Evolutionary conservation across 768 basidiomycete genomes (phyloP), one percentile per base, ranked within the genome.

Genomic region (Termitomyces sp.): DNA sequence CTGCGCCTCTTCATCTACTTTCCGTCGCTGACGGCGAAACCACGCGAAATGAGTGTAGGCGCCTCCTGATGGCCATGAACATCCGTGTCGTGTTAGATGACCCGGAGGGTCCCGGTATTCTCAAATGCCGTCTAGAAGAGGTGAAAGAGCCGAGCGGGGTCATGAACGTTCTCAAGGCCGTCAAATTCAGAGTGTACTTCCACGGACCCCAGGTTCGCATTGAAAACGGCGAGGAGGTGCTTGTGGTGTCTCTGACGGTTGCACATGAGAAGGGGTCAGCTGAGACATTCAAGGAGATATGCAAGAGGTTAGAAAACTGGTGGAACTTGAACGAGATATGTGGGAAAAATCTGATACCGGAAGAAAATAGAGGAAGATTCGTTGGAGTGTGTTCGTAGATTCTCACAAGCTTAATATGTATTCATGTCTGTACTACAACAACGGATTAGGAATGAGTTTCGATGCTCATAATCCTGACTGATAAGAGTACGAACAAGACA

Each of bases 231-330:
- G 72, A 69, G 47, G 72, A 69, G 48, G 67, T 71, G 10, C 71
- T 68, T 54, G 74, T 78, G 59, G 83, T 88, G 13, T 76, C 77
- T 38, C 70, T 96, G 62, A 75, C 80, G 18, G 67, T 96, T 52
- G 77, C 90, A 14, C 87, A 91, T 62, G 94, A 97, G 75, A 94
- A 87, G 70, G 96, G 96, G 4, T 87, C 94, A 18, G 76, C 84
- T 44, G 90, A 91, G 24, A 86, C 82, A 30, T 92, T 97, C 75
- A 89, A 86, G 70, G 78, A 82, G 52, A 76, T 93, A 30, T 90
- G 82, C 68, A 82, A 77, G 59, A 78, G 84, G 43, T 68, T 97
- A 56, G 76, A 79, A 59, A 74, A 78, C 32, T 79, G 84, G 22
- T 97, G 93, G 94, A 82, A 82, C 50, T 66, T 90, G 65, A 85